Evolutionary conservation across 768 basidiomycete genomes (phyloP).

Genomic region (Mycena polygramma): DNA sequence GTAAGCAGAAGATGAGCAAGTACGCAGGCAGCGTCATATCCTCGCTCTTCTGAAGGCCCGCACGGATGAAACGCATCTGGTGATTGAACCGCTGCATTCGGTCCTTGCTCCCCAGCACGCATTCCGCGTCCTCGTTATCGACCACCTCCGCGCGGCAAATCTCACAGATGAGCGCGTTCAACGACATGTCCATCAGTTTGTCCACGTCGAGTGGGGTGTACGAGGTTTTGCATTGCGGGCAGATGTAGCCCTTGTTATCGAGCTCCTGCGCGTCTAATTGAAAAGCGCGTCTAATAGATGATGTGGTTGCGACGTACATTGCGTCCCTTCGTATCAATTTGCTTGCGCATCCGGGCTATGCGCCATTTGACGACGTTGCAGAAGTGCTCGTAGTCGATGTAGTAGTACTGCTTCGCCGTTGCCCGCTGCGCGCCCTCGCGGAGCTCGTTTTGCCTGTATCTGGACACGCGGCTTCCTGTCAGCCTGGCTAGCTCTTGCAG

Average conservation of each 20-base stretch:
- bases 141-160: constrained; percentile 88
- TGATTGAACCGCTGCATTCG: constrained; percentile 96
- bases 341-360: constrained; percentile 90
- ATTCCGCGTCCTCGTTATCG: constrained; percentile 93
- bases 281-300: background rate
- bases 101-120: constrained; percentile 88
- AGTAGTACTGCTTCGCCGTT: constrained; percentile 93
- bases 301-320: constrained; percentile 68
- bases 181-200: constrained; percentile 80
- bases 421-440: constrained; percentile 91
- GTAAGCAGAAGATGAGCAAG: constrained; percentile 44
- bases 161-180: constrained; percentile 84
- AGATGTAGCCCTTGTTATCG: constrained; percentile 98
- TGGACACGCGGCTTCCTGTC: constrained; percentile 44
- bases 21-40: constrained; percentile 87
- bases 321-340: constrained; percentile 90
- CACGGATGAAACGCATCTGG: constrained; percentile 89
- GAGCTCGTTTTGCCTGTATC: constrained; percentile 92
- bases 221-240: constrained; percentile 86
- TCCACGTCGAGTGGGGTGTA: constrained; percentile 91
- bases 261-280: constrained; percentile 75
- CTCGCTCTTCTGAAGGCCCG: constrained; percentile 91
- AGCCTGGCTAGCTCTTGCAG: background rate
- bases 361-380: constrained; percentile 99
- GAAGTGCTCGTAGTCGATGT: constrained; percentile 94